Conservation (phyloP, 495 filamentous ascomycete species). For the Penicillium chermesinum region DNA sequence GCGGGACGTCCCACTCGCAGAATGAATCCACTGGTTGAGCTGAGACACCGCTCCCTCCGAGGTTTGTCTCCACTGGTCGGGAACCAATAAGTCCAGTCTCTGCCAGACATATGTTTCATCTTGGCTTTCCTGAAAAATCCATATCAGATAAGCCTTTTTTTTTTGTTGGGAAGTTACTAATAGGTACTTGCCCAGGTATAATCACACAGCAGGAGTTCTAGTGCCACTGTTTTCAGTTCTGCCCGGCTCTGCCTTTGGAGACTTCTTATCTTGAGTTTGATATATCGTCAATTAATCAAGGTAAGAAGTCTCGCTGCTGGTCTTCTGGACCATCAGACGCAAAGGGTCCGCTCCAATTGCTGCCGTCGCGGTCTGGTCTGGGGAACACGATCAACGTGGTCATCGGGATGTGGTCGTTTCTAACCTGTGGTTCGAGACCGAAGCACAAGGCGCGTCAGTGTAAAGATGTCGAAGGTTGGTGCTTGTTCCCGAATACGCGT, state of each 20-base stretch:
- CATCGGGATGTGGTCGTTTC: constrained; percentile 10
- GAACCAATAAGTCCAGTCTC: background rate
- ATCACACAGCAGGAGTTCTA: constrained; percentile 18
- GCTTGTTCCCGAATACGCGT: background rate
- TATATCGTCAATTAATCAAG: background rate
- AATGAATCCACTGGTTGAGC: background rate
- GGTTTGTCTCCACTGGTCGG: background rate
- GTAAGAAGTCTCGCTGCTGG: background rate
- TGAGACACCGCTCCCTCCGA: background rate
- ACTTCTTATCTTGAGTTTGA: constrained; percentile 2
- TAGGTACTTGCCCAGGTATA: constrained; percentile 1
- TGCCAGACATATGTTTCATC: background rate
- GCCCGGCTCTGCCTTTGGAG: constrained; percentile 2
- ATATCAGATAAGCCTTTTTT: background rate
- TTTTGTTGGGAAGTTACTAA: constrained; percentile 1
- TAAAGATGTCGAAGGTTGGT: constrained; percentile 12
- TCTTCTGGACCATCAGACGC: background rate
- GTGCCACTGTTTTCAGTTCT: constrained; percentile 15
- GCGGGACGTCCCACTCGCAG: background rate
- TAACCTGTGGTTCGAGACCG: constrained; percentile 14
- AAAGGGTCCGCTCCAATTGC: background rate
- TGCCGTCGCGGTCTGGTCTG: background rate
- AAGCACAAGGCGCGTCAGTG: constrained; percentile 4
- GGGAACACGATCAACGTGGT: no score
- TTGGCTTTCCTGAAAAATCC: background rate